phyloP scores from a whole-genome alignment of 2,329 filamentous ascomycete species.

The Domatiomyces globalis region DNA sequence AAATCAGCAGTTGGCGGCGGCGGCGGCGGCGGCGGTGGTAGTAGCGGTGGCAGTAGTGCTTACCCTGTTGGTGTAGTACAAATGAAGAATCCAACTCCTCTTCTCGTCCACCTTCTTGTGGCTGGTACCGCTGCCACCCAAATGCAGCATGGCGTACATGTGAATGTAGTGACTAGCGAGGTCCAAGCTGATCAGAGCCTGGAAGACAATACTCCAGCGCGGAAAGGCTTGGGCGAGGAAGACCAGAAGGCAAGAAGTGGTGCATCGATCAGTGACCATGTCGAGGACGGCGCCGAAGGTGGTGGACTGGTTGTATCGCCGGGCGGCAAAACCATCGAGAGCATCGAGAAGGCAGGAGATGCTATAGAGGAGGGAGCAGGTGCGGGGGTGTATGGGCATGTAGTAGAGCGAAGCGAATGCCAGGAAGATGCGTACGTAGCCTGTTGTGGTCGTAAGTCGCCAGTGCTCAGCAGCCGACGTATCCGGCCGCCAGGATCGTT shows the following conservation, averaged over 20 bases:
- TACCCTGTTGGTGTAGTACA: conserved; percentile 97
- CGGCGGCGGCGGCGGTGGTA: neutral
- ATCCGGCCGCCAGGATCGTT: neutral
- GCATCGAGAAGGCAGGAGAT: conserved; percentile 91
- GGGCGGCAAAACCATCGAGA: conserved; percentile 84
- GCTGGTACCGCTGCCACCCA: conserved; percentile 64
- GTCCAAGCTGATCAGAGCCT: conserved; percentile 81
- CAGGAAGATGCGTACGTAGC: conserved; percentile 63
- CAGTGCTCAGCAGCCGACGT: no score
- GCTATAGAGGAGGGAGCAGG: conserved; percentile 51
- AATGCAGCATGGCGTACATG: conserved; percentile 89
- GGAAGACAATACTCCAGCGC: conserved; percentile 85
- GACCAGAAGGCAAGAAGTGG: conserved; percentile 83
- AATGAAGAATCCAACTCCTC: conserved; percentile 75
- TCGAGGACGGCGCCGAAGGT: conserved; percentile 93
- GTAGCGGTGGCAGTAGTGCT: conserved; percentile 19
- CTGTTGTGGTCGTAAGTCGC: conserved; percentile 28
- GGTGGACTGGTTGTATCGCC: conserved; percentile 75
- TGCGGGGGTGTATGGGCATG: conserved; percentile 68
- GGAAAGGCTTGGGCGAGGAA: conserved; percentile 93
- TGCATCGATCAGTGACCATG: conserved; percentile 98
- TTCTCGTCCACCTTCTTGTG: conserved; percentile 90
- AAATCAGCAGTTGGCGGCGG: neutral
- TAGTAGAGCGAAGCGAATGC: conserved; percentile 91
- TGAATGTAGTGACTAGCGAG: conserved; percentile 96